Base-by-base conservation (phyloP, 2,329 filamentous ascomycete genomes). In the Pseudonectria buxi region DNA sequence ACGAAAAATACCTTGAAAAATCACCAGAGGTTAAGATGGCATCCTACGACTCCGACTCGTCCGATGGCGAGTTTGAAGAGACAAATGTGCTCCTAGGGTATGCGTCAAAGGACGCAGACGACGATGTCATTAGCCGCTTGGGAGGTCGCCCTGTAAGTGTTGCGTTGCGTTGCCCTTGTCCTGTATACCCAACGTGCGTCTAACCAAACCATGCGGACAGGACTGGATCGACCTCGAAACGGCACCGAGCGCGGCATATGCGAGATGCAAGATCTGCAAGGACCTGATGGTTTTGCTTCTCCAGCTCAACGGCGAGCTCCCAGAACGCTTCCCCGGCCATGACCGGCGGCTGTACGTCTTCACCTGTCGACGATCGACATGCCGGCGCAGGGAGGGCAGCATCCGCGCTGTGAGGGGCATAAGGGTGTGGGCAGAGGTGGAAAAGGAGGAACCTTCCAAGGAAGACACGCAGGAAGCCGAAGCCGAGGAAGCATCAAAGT, bases 31-130 rank as follows among this genome's bases (percentile, higher is more conserved):
- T 35, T 10, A 41, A 38, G 26, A 89, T 88, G 84, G 71, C 81
- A 38, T 71, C 78, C 12, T 94, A 94, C 65, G 87, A 95, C 51
- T 94, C 86, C 57, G 89, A 95, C 52, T 90, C 86, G 18, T 84
- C 77, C 28, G 81, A 78, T 11, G 74, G 77, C 6, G 73, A 78
- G 30, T 87, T 78, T 43, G 83, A 80, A 13, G 82, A 86, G 59
- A 96, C 92, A 6, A 86, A 84, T 47, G 88, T 95, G 3, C 76
- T 95, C 2, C 74, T 98, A 10, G 92, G 92, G 4, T 98, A 94
- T 59, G 85, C 87, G 3, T 84, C 85, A 2, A 79, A 81, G 56
- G 86, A 94, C 36, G 67, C 78, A 11, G 83, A 81, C 36, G 81
- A 86, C 44, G 90, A 98, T 59, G 74, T 76, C 10, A 82, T 94